Conservation (phyloP, 1,139 yeast genomes). For the Diutina ranongensis region DNA sequence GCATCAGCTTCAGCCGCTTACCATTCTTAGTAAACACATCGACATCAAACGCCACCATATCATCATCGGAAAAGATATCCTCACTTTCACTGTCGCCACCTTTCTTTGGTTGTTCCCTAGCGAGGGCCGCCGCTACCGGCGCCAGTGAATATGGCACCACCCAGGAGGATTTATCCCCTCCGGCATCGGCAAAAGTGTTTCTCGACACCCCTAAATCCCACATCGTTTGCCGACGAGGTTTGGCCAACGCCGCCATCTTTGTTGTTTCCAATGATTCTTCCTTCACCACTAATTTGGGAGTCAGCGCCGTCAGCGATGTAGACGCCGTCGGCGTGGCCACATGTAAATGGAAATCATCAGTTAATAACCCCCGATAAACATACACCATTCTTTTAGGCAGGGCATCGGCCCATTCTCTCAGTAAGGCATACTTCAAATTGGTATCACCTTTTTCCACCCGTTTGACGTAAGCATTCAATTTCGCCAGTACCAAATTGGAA, state of each 20-base stretch:
- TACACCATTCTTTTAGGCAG: constrained; percentile 83
- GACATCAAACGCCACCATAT: constrained; percentile 34
- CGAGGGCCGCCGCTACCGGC: constrained; percentile 62
- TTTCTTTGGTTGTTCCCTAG: constrained; percentile 10
- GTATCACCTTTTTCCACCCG: constrained; percentile 74
- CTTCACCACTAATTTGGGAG: constrained; percentile 13
- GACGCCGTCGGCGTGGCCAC: constrained; percentile 30
- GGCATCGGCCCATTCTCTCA: constrained; percentile 84
- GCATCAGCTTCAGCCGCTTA: constrained; percentile 56
- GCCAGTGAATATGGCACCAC: constrained; percentile 64
- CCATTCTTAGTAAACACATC: constrained; percentile 29
- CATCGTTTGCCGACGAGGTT: constrained; percentile 39
- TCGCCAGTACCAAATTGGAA: constrained; percentile 73
- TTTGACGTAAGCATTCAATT: constrained; percentile 72
- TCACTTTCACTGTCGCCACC: constrained; percentile 7
- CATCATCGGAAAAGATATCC: constrained; percentile 24
- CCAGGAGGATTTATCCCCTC: constrained; percentile 38
- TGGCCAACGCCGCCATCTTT: constrained; percentile 15
- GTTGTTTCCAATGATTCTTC: constrained; percentile 19
- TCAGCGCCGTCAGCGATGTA: constrained; percentile 7
- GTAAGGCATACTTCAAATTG: constrained; percentile 56
- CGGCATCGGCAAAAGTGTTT: constrained; percentile 36
- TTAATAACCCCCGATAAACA: constrained; percentile 65
- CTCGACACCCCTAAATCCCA: constrained; percentile 34
- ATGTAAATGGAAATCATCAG: constrained; percentile 60